Evolutionary conservation across 2,329 filamentous ascomycete genomes (phyloP), one percentile per base, ranked within the genome.

Genomic region (Lecanicillium sp.): DNA sequence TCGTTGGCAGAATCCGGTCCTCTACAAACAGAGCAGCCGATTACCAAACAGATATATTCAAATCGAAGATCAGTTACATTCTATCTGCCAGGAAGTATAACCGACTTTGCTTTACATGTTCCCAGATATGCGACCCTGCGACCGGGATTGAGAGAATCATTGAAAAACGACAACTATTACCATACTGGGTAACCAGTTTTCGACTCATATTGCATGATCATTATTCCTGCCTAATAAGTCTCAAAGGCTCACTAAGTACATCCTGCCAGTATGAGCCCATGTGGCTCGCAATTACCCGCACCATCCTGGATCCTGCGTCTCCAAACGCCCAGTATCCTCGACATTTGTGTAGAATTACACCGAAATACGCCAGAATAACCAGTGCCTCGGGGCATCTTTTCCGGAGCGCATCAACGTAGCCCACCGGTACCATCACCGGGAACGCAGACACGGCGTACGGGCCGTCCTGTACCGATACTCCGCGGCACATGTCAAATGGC

Each of bases 351-450:
- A 77, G 58, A 35, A 77, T 54, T 4, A 74, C 65, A 10, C 72
- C 72, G 50, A 74, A 76, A 53, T 77, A 68, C 5, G 71, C 73
- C 19, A 78, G 57, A 6, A 77, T 65, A 10, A 74, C 60, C 20
- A 78, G 58, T 7, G 69, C 69, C 40, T 70, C 68, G 1, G 69
- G 67, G 1, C 61, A 59, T n/a, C 62, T 55, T 23, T 62, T 61
- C 14, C 60, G 58, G 24, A 71, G 54, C 15, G 64, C 55, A 7
- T 67, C 61, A 33, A 67, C 56, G 40, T 63, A 71, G 14, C 61
- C 62, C 3, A 55, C 51, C 3, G 60, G 55, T 3, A 68, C 54
- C 15, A 60, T 50, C 3, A 66, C 61, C 9, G 60, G 60, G 39
- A 66, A 67, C 3, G 60, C 58, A 2, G 64, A 62, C 4, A 57